Evolutionary conservation across 257 asterid genomes (phyloP), one percentile per base, ranked within the genome.

Genomic region (Agastache rugosa): DNA sequence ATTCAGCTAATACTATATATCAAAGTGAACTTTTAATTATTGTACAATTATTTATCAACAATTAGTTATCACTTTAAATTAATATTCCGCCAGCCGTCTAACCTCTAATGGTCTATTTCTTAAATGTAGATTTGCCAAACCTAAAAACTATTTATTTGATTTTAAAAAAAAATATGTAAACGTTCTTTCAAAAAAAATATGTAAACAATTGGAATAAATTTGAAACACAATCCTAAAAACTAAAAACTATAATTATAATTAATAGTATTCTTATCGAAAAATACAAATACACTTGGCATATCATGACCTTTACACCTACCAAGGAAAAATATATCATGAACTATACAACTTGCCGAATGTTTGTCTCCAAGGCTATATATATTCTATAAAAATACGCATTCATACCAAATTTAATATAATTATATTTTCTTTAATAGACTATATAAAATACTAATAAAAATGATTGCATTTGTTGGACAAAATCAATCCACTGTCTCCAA

Each of bases 401-500:
- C 75, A 44, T 35, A 50, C 41, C 27, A 10, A 41, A 54, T 51
- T 51, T 2, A 51, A 68, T 68, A 67, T 29, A 3, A 19, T 20
- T 17, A 76, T 45, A 67, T 3, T 11, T n/a, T 16, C 53, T 27
- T 14, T 37, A 37, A 69, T 23, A 25, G 39, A 51, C 27, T 22
- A 16, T 19, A 31, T 23, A 63, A 58, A 66, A 62, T 9, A 67
- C 8, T 17, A 53, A 63, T 63, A 59, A 56, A 27, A 44, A 83
- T 83, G 80, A 81, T 78, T 81, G 84, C 82, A 73, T 41, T 67
- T 63, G 6, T 47, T 73, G 73, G 84, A 79, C 78, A 83, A 76
- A 71, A 75, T 63, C 77, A 74, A 83, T 53, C 74, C 71, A 2
- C 34, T 76, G 74, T 69, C 78, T 37, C 73, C 50, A 25, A 10